Conservation (phyloP, 2,329 filamentous ascomycete species). For the Ceratocystiopsis sp. region DNA sequence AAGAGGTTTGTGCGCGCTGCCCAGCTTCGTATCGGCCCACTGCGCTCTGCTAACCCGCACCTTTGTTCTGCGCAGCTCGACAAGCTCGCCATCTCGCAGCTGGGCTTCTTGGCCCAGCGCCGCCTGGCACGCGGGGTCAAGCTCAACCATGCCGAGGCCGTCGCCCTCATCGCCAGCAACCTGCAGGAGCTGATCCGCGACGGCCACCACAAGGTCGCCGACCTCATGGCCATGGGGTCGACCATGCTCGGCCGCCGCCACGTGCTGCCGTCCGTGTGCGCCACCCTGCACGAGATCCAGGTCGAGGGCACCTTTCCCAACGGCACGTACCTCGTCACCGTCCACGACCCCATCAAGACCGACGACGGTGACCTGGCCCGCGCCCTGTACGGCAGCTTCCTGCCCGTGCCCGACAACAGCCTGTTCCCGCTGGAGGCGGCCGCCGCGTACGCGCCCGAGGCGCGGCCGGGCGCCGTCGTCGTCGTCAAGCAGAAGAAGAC, state of each 20-base stretch:
- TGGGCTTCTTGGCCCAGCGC: slow-evolving; percentile 73
- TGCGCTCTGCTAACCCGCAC: too few species aligned
- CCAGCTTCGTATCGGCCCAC: too few species aligned
- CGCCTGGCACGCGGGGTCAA: slow-evolving; percentile 75
- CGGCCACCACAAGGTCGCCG: slow-evolving; percentile 80
- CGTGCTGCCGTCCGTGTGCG: slow-evolving; percentile 66
- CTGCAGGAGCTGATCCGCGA: slow-evolving; percentile 94
- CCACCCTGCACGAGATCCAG: slow-evolving; percentile 68
- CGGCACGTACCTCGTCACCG: slow-evolving; percentile 86
- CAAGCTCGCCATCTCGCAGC: slow-evolving; percentile 84
- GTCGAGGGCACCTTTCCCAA: slow-evolving; percentile 86
- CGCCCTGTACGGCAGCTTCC: slow-evolving; percentile 79
- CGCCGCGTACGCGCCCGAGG: slow-evolving; percentile 47
- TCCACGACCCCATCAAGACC: slow-evolving; percentile 73
- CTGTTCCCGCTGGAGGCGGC: slow-evolving; percentile 50
- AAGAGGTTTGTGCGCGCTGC: slow-evolving; percentile 17
- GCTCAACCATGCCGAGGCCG: slow-evolving; percentile 80
- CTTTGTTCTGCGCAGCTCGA: slow-evolving; percentile 56
- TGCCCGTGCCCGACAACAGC: slow-evolving; percentile 56
- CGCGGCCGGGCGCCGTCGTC: slow-evolving; percentile 66
- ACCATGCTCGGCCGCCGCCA: slow-evolving; percentile 89
- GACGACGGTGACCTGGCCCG: slow-evolving; percentile 76
- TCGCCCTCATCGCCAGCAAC: slow-evolving; percentile 68
- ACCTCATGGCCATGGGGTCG: slow-evolving; percentile 81
- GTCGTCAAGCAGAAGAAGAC: slow-evolving; percentile 24